Conservation (phyloP, 1,284 basidiomycete genomes). For the Coniferiporia weirii region DNA sequence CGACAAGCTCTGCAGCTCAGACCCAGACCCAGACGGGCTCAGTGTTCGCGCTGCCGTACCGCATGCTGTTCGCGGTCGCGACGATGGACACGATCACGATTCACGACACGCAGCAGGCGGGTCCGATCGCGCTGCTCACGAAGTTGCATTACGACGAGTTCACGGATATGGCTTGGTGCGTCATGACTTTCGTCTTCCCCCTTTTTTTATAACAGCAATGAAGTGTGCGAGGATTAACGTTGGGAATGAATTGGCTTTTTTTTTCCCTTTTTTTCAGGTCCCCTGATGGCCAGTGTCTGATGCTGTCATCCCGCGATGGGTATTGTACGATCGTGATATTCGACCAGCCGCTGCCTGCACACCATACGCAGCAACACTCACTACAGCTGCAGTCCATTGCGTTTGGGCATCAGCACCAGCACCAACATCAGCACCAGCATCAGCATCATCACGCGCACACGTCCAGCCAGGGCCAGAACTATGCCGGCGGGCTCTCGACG, state of each 20-base stretch:
- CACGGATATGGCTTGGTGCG: constrained; percentile 93
- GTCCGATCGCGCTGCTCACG: constrained; percentile 88
- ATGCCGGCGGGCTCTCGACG: constrained; percentile 30
- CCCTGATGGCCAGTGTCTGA: constrained; percentile 88
- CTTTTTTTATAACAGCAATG: not conserved
- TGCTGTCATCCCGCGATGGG: constrained; percentile 91
- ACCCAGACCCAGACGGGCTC: constrained; percentile 38
- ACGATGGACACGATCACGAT: constrained; percentile 95
- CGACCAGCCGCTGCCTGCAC: constrained; percentile 82
- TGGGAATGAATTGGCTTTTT: not conserved
- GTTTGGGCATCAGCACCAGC: constrained; percentile 68
- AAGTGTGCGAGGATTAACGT: not conserved
- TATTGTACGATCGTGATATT: constrained; percentile 94
- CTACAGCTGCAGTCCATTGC: constrained; percentile 85
- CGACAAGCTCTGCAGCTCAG: constrained; percentile 18
- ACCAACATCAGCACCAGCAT: constrained; percentile 38
- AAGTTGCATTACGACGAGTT: constrained; percentile 98
- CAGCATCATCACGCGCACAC: constrained; percentile 31
- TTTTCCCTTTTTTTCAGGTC: constrained; percentile 56
- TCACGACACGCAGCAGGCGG: constrained; percentile 95
- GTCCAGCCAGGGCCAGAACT: constrained; percentile 24
- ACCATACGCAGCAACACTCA: constrained; percentile 84
- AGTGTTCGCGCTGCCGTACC: constrained; percentile 87
- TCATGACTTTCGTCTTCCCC: constrained; percentile 20
- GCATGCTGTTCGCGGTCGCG: constrained; percentile 94